Evolutionary conservation across 208 protist genomes (phyloP).

Genomic region (Histomonas meleagridis): DNA sequence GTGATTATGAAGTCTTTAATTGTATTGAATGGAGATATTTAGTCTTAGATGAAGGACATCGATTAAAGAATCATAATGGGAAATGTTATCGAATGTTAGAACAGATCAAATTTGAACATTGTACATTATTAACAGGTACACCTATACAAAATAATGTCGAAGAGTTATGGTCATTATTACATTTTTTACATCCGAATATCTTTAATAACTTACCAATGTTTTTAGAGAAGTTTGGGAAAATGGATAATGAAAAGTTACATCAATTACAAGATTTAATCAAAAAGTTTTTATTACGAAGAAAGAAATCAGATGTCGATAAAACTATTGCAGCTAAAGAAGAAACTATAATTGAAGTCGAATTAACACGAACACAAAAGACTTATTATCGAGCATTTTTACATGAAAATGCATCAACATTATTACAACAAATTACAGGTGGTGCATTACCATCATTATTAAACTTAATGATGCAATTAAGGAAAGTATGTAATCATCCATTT

Average conservation of each 20-base stretch:
- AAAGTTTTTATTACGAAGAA: neutral
- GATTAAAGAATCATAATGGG: slow-evolving; percentile 48
- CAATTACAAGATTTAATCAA: neutral
- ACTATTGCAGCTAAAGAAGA: slow-evolving; percentile 43
- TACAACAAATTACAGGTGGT: slow-evolving; percentile 27
- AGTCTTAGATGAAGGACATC: slow-evolving; percentile 63
- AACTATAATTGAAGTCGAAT: slow-evolving; percentile 43
- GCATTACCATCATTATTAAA: slow-evolving; percentile 42
- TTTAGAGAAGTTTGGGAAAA: slow-evolving; percentile 63
- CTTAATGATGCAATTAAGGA: slow-evolving; percentile 53
- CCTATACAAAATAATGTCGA: slow-evolving; percentile 56
- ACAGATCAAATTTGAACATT: slow-evolving; percentile 69
- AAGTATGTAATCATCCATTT: slow-evolving; percentile 80
- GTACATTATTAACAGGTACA: slow-evolving; percentile 65
- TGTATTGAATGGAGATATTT: slow-evolving; percentile 56
- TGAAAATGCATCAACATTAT: neutral
- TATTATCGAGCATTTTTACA: slow-evolving; percentile 35
- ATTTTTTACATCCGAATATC: slow-evolving; percentile 64
- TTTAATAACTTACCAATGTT: slow-evolving; percentile 57
- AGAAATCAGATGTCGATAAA: slow-evolving; percentile 42
- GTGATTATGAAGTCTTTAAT: slow-evolving; percentile 48
- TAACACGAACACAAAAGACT: slow-evolving; percentile 40
- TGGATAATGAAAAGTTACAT: neutral
- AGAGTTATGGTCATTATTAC: slow-evolving; percentile 66
- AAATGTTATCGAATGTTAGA: slow-evolving; percentile 73